phyloP scores from a whole-genome alignment of 2,329 filamentous ascomycete genomes.

The Hawksworthiomyces lignivorus region DNA sequence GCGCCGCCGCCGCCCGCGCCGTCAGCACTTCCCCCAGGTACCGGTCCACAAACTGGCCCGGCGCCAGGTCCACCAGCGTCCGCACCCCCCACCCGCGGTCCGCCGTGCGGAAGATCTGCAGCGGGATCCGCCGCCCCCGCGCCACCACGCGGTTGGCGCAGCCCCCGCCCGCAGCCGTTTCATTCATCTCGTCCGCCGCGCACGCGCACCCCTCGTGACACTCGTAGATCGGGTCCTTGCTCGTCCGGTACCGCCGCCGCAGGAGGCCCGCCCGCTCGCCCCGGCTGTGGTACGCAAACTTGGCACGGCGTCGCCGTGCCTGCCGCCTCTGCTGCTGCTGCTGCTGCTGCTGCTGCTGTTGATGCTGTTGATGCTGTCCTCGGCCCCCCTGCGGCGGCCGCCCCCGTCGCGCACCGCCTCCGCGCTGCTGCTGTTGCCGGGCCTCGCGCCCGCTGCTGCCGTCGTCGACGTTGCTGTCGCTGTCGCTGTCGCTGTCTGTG shows the following conservation, averaged over 20 bases:
- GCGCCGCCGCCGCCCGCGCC: conserved; percentile 53
- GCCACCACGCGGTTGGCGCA: conserved; percentile 75
- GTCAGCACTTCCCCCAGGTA: conserved; percentile 70
- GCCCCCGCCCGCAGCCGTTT: too few relatives aligned
- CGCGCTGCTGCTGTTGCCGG: conserved; percentile 19
- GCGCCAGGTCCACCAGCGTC: conserved; percentile 54
- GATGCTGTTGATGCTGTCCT: not conserved
- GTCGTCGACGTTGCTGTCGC: conserved; percentile 36
- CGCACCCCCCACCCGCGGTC: conserved; percentile 72
- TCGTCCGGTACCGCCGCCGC: conserved; percentile 42
- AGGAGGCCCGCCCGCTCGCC: conserved; percentile 46
- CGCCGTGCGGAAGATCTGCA: conserved; percentile 69
- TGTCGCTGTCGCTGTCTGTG: conserved; percentile 23
- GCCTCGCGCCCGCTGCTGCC: too few relatives aligned
- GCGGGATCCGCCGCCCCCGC: conserved; percentile 58
- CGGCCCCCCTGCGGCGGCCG: too few relatives aligned
- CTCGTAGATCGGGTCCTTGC: conserved; percentile 64
- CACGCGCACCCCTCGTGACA: conserved; percentile 69
- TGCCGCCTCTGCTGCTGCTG: not conserved
- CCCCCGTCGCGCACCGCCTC: too few relatives aligned
- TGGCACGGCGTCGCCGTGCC: conserved; percentile 24
- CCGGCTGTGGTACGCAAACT: conserved; percentile 57
- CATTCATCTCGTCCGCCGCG: conserved; percentile 28
- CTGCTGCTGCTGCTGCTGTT: conserved; percentile 2
- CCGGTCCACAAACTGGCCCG: conserved; percentile 71